Percentiles rank a stretch among this genome's conserved stretches.
These are phyloP conservation scores for Raphanus hybrid DNA, from an alignment of 441 rosid species.

Conservation along the genomic window DNA sequence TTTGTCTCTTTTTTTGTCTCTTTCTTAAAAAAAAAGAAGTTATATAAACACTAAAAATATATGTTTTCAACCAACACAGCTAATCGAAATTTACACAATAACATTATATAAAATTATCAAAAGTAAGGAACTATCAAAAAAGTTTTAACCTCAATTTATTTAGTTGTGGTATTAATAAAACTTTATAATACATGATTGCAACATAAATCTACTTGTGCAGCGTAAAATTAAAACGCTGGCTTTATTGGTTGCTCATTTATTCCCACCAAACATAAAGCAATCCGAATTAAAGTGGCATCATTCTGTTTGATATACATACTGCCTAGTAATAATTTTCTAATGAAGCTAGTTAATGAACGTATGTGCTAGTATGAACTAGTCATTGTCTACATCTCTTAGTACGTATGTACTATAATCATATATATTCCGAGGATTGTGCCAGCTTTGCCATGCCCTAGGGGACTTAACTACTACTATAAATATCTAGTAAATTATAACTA, in stretches of 20 bases:
- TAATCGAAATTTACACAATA: neutral
- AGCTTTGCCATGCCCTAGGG: neutral
- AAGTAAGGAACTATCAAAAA: neutral
- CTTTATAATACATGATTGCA: conserved; percentile 14
- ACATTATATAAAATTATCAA: neutral
- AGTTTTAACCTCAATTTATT: neutral
- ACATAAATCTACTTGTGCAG: conserved; percentile 20
- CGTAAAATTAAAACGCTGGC: conserved; percentile 31
- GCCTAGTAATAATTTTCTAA: neutral
- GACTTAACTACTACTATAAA: no score
- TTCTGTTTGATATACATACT: neutral
- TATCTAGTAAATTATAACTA: no score
- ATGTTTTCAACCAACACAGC: neutral
- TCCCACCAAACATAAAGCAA: conserved; percentile 34
- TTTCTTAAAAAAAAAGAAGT: no score
- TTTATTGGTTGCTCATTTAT: conserved; percentile 29
- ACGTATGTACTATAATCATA: no score
- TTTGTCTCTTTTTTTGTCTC: no score
- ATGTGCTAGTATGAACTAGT: neutral
- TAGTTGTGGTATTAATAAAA: conserved; percentile 7
- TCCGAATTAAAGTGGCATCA: conserved; percentile 11
- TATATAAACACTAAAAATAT: neutral
- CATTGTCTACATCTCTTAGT: neutral
- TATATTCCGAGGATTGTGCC: no score
- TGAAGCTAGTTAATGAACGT: neutral